A percentile compares a stretch with the other conserved stretches of the same genome.
These are phyloP conservation scores for Jatropha multifida DNA, from an alignment of 441 rosid species.

Conservation along the genomic window DNA sequence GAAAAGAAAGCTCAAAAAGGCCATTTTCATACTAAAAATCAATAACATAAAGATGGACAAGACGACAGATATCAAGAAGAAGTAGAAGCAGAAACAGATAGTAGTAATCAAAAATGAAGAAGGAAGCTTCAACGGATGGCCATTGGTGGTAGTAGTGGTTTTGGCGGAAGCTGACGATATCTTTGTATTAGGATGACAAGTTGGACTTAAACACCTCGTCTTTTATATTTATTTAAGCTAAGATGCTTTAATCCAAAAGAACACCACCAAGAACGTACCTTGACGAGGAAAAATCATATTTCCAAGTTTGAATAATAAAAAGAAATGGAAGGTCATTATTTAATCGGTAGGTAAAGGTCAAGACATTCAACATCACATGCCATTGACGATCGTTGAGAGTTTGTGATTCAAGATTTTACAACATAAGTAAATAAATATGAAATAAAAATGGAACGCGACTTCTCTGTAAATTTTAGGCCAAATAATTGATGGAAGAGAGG, in stretches of 20 bases:
- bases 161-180: constrained; percentile 3
- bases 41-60: background rate
- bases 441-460: too few relatives aligned
- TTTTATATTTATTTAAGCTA: too few relatives aligned
- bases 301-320: constrained; percentile 13
- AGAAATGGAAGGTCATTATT: background rate
- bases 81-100: background rate
- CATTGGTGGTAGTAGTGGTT: background rate
- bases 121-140: background rate
- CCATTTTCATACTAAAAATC: constrained; percentile 16
- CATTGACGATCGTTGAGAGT: constrained; percentile 1
- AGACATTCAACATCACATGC: constrained; percentile 7
- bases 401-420: too few relatives aligned
- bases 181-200: constrained; percentile 6
- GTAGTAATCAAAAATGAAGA: background rate
- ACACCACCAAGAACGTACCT: background rate
- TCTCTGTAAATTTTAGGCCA: too few relatives aligned
- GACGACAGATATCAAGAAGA: background rate
- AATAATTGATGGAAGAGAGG: too few relatives aligned
- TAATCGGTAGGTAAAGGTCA: background rate
- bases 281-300: background rate
- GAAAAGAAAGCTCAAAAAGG: constrained; percentile 17
- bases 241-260: background rate
- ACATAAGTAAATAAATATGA: too few relatives aligned
- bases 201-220: constrained; percentile 14